phyloP scores from a whole-genome alignment of 371 early-diverging fungal genomes.

The Lichtheimia corymbifera region DNA sequence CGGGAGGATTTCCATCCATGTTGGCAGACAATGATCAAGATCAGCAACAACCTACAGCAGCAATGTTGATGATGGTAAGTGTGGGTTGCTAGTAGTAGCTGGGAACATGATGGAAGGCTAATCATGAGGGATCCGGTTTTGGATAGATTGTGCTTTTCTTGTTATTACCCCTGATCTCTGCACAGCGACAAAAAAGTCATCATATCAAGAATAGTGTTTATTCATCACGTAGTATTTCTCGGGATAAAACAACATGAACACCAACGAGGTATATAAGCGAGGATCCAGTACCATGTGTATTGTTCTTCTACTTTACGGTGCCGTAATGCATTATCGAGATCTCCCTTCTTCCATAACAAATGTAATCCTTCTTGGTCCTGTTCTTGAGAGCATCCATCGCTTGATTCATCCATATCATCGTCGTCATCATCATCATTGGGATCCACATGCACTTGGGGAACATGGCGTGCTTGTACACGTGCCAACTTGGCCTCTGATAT shows the following conservation, averaged over 20 bases:
- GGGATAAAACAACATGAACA: slow-evolving; percentile 16
- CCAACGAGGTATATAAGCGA: slow-evolving; percentile 14
- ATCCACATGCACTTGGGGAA: background rate
- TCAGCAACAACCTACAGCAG: background rate
- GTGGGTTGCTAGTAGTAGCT: background rate
- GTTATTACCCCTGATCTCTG: background rate
- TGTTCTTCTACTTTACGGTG: slow-evolving; percentile 17
- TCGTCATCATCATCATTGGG: slow-evolving; percentile 5
- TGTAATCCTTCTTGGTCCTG: slow-evolving; percentile 22
- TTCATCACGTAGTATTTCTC: no score
- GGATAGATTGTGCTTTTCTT: background rate
- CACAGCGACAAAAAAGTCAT: background rate
- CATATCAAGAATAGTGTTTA: no score
- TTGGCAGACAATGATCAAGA: background rate
- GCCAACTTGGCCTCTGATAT: slow-evolving; percentile 8
- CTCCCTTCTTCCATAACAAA: slow-evolving; percentile 17
- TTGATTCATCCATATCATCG: background rate
- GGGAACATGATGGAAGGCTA: background rate
- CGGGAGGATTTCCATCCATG: background rate
- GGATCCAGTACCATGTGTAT: slow-evolving; percentile 15
- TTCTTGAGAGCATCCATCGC: background rate
- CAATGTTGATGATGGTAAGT: background rate
- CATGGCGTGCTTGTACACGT: background rate
- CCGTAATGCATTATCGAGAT: slow-evolving; percentile 13
- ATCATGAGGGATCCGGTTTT: no score